Base-by-base conservation (phyloP, 768 basidiomycete species). In the Hypholoma fasciculare region DNA sequence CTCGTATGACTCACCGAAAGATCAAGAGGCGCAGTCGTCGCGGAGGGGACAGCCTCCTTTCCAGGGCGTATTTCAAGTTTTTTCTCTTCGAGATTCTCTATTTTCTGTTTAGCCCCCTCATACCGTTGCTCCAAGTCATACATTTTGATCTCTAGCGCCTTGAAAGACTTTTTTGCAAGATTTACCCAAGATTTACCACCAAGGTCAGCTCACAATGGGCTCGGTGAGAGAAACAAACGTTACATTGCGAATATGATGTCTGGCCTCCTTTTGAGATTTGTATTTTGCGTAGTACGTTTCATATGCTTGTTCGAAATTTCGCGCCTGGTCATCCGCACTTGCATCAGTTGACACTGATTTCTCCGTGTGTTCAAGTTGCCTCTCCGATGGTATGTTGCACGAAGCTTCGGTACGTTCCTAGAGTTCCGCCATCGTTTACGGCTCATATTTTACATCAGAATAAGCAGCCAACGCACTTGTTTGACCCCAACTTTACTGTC, bases 201-300 rank as follows among this genome's bases (percentile, higher is more conserved):
- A 7, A 34, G 30, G 30, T 34, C 30, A 34, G 30, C 9, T 9
- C 30, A 34, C 30, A 34, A 34, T 34, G 30, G 30, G 9, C 30
- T 1, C 30, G 9, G 30, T 5, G 7, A 34, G 9, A 34, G 30
- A 34, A 34, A 34, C 30, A 7, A 34, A 9, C 13, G 40, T 26
- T 47, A 54, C 54, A n/a, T 54, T 43, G 14, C 54, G 54, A 17
- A 48, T 17, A 20, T 38, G 43, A 37, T 26, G 37, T n/a, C 36
- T 48, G n/a, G 34, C 7, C 1, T 54, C 34, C 26, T 54, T 54
- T 20, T 46, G 43, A 2, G 13, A 8, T 34, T 38, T 54, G 17
- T 54, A 54, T 16, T 54, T 54, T 16, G 11, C 34, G 14, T 54
- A 54, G 27, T 54, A 54, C 34, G 36, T 34, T 16, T 54, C n/a